Conservation (phyloP, 2,329 filamentous ascomycete species). For the Curvularia eragrostidis region DNA sequence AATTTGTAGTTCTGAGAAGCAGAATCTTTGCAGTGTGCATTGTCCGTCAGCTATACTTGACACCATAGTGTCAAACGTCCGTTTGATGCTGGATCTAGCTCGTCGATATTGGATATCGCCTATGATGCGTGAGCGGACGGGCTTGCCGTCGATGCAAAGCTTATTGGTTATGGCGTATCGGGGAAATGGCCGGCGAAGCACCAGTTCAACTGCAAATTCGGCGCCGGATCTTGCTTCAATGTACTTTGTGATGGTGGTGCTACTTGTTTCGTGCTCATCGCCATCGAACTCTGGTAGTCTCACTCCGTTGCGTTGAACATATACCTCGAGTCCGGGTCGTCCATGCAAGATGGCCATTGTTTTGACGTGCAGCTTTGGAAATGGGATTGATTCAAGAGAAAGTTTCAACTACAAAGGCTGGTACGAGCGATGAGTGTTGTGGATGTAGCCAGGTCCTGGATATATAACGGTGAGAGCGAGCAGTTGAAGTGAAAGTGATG, state of each 20-base stretch:
- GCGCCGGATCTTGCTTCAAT: slow-evolving; percentile 39
- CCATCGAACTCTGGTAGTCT: slow-evolving; percentile 37
- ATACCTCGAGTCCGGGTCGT: slow-evolving; percentile 21
- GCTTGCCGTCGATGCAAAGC: not conserved
- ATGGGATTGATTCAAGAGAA: too few relatives aligned
- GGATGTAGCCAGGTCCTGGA: not conserved
- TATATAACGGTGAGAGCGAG: too few relatives aligned
- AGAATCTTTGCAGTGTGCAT: slow-evolving; percentile 24
- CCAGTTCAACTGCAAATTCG: slow-evolving; percentile 26
- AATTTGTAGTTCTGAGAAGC: slow-evolving; percentile 28
- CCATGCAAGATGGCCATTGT: slow-evolving; percentile 30
- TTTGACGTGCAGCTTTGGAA: not conserved
- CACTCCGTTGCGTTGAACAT: slow-evolving; percentile 28
- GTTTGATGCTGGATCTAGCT: not conserved
- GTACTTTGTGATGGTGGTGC: slow-evolving; percentile 34
- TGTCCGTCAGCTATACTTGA: not conserved
- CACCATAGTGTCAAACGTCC: not conserved
- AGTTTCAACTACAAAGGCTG: too few relatives aligned
- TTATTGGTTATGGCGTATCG: not conserved
- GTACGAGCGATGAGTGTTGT: not conserved
- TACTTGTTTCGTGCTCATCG: slow-evolving; percentile 14
- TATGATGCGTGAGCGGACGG: not conserved
- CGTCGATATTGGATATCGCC: not conserved
- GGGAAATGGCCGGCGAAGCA: slow-evolving; percentile 4
- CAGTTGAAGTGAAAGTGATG: not conserved